Base-by-base conservation (phyloP, 192 early-diverging fungal genomes). In the Dissophora ornata region DNA sequence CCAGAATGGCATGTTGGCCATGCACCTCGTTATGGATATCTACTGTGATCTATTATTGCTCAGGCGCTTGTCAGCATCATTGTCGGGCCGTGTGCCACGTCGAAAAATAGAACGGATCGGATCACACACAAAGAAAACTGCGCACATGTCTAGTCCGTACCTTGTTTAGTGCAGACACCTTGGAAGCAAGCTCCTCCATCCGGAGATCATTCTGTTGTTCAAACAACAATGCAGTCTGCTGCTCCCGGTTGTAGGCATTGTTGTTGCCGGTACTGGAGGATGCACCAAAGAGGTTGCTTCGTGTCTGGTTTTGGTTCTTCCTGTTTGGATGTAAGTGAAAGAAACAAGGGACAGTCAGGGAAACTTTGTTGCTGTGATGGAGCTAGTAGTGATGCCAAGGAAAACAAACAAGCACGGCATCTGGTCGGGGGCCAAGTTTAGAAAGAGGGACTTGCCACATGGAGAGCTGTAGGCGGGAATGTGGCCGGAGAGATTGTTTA, bases 201-300 rank as follows among this genome's bases (percentile, higher is more conserved):
- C 85, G 70, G 6, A 82, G 57, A 60, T 86, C 85, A 48, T 86
- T 86, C 33, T 86, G 85, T 40, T 86, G 85, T 59, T 86, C 85
- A 67, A 75, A 84, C 19, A 77, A 46, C 1, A 77, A 46, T 34
- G 73, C 49, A 11, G 73, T 77, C 52, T 77, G 73, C 38, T 77
- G 73, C 54, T 77, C 73, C 44, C 73, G 49, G 28, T 67, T 62
- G 40, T 48, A 30, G 18, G 44, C 21, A 28, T 67, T 77, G 51
- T 40, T 49, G 44, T 46, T 46, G 19, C 44, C 30, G 36, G 33
- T 63, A 24, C 62, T 66, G 16, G 57, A 57, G 6, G 73, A 61
- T 8, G 57, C 58, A 2, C 73, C 73, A 67, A 77, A 77, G 33
- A 77, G 73, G 36, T 77, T 64, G 29, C 38, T n/a, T 57, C 73